Base-by-base conservation (phyloP, 345 rosid species). In the Melaleuca alternifolia region DNA sequence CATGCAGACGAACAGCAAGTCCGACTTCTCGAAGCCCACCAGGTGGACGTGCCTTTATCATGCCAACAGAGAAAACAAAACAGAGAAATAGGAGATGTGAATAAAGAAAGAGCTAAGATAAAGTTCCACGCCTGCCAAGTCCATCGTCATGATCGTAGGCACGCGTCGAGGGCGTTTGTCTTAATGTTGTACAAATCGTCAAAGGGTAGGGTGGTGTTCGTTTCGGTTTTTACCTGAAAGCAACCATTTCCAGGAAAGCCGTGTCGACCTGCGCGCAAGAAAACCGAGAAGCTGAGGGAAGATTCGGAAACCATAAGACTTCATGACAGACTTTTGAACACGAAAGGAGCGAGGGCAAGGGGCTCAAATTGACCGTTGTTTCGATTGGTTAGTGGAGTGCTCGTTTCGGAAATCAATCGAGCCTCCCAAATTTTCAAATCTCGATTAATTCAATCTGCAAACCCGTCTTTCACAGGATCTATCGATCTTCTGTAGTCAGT, bases 1-100 rank as follows among this genome's bases (percentile, higher is more conserved):
- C 90, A 90, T 48, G 89, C 93, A 92, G 28, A 89, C 87, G 48
- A 94, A 94, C 9, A 93, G 88, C 82, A 94, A 56, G 84, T 94
- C 94, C 9, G 93, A 93, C 85, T 91, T 90, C 86, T 92, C 92
- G 54, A 94, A 94, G 26, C 93, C 90, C 48, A 91, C 85, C 4
- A 62, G 87, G 57, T 93, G 95, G 84, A 88, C 95, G 77, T 93
- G 95, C 52, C 95, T 90, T 30, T 30, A n/a, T 48, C 54, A 83
- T 50, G 87, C 28, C 15, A 15, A 77, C 33, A 9, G 7, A 13
- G 28, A 50, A 18, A 18, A 30, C 6, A 23, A 51, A 3, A 46
- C 26, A 28, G 20, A 15, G 41, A 5, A 44, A 56, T 5, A 46
- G 50, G 50, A 8, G 33, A 76, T 54, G 46, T 37, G n/a, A 44